A percentile compares a stretch with the other conserved stretches of the same genome.
phyloP scores from a whole-genome alignment of 2,329 filamentous ascomycete species.

The Cytospora schulzeri region DNA sequence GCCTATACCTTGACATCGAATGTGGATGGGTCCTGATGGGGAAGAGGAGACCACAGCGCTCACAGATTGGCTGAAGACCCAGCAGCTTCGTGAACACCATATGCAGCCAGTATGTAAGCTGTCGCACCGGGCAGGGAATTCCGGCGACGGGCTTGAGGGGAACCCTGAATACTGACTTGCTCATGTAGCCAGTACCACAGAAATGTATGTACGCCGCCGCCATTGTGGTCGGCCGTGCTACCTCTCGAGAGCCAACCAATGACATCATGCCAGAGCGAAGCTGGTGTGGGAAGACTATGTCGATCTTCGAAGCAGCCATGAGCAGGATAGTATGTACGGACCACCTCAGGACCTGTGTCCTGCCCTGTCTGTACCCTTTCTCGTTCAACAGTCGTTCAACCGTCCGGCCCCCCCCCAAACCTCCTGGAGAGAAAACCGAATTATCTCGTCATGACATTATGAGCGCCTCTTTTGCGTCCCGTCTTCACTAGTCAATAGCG shows the following conservation, averaged over 20 bases:
- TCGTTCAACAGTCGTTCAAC: neutral
- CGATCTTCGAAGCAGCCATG: conserved; percentile 23
- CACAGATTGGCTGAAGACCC: neutral
- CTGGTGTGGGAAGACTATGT: conserved; percentile 22
- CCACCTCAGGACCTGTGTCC: neutral
- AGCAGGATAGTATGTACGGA: neutral
- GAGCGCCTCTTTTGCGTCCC: neutral
- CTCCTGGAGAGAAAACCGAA: neutral
- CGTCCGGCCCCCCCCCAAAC: neutral
- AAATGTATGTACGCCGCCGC: neutral
- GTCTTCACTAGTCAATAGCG: neutral
- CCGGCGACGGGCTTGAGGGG: conserved; percentile 6
- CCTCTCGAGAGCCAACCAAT: conserved; percentile 27
- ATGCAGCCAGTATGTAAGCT: neutral
- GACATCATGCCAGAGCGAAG: conserved; percentile 32
- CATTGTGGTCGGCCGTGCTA: conserved; percentile 15
- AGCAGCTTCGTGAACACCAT: neutral
- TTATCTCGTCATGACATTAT: neutral
- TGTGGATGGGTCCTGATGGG: neutral
- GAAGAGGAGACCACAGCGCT: neutral
- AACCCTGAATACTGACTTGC: neutral
- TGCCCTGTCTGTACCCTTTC: neutral
- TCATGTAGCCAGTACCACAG: conserved; percentile 5
- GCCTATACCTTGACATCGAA: neutral
- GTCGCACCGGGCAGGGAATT: neutral